phyloP scores from a whole-genome alignment of 2,329 filamentous ascomycete genomes.

The Penicillium fuscoglaucum region DNA sequence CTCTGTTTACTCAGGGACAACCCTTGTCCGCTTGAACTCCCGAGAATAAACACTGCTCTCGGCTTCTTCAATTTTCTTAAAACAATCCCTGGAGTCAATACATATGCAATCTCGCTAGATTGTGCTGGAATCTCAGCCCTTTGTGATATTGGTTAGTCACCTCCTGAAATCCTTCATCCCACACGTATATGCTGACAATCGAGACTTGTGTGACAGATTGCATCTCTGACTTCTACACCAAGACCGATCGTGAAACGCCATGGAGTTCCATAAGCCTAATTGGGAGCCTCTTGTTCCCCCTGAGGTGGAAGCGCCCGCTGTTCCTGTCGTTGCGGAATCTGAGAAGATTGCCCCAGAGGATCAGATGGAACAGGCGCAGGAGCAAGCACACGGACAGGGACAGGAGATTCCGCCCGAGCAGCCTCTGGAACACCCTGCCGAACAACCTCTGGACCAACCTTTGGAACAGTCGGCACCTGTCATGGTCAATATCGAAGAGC shows the following conservation, averaged over 20 bases:
- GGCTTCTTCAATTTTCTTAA: constrained; percentile 5
- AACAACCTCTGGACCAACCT: constrained; percentile 10
- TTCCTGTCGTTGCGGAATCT: constrained; percentile 25
- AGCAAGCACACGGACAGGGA: constrained; percentile 1
- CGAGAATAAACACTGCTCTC: constrained; percentile 11
- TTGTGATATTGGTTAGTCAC: constrained; percentile 20
- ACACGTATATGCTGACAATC: constrained; percentile 17
- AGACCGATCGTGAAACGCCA: constrained; percentile 11
- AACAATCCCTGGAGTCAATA: not conserved
- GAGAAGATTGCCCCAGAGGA: constrained; percentile 18
- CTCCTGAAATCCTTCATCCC: not conserved
- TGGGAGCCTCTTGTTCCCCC: constrained; percentile 23
- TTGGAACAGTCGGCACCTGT: constrained; percentile 27
- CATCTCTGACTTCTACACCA: constrained; percentile 9
- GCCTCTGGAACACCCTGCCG: not conserved
- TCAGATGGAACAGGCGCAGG: constrained; percentile 12
- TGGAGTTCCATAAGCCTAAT: constrained; percentile 32
- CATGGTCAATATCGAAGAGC: constrained; percentile 31
- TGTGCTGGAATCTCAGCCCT: constrained; percentile 9
- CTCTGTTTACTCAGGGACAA: constrained; percentile 14
- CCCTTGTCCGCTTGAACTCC: constrained; percentile 10
- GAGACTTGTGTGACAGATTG: constrained; percentile 17
- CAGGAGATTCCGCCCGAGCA: constrained; percentile 10
- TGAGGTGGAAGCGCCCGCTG: constrained; percentile 11
- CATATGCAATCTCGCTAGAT: constrained; percentile 11